Percentiles rank a stretch among this genome's conserved stretches.
Conservation (phyloP, 2,329 filamentous ascomycete genomes). For the Furcasterigmium furcatum region DNA sequence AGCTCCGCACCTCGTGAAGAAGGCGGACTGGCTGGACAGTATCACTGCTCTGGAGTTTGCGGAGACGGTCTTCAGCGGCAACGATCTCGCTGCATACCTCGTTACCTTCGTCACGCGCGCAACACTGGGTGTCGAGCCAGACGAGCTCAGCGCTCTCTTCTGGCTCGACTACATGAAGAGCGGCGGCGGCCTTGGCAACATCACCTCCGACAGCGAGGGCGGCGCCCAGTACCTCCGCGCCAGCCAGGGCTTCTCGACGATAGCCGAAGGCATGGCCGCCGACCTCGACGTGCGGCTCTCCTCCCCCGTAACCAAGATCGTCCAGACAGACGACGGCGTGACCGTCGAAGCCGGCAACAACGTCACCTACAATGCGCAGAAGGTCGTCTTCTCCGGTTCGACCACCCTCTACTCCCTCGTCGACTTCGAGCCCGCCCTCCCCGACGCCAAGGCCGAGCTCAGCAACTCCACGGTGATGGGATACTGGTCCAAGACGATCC, state of each 20-base stretch:
- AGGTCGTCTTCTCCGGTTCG: neutral
- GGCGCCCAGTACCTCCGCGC: constrained; percentile 7
- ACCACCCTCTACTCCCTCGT: neutral
- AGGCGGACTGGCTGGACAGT: neutral
- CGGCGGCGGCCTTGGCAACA: constrained; percentile 14
- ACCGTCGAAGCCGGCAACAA: neutral
- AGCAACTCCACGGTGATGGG: neutral
- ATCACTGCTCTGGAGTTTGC: constrained; percentile 4
- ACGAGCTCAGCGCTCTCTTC: constrained; percentile 13
- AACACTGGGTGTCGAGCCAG: constrained; percentile 17
- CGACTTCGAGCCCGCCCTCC: neutral
- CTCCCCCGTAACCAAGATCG: neutral
- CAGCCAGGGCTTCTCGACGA: neutral
- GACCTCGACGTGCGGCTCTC: neutral
- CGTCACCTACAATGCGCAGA: neutral
- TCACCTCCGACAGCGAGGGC: constrained; percentile 6
- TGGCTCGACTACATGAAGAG: constrained; percentile 18
- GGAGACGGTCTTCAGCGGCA: neutral
- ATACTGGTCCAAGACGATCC: neutral
- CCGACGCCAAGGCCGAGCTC: neutral
- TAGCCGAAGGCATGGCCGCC: neutral
- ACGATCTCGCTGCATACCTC: neutral
- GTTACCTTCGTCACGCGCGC: constrained; percentile 18
- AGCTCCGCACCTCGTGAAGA: neutral
- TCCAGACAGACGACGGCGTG: neutral